These are phyloP conservation scores for Talaromyces amestolkiae DNA, from an alignment of 2,329 filamentous ascomycete species.

Conservation along the genomic window DNA sequence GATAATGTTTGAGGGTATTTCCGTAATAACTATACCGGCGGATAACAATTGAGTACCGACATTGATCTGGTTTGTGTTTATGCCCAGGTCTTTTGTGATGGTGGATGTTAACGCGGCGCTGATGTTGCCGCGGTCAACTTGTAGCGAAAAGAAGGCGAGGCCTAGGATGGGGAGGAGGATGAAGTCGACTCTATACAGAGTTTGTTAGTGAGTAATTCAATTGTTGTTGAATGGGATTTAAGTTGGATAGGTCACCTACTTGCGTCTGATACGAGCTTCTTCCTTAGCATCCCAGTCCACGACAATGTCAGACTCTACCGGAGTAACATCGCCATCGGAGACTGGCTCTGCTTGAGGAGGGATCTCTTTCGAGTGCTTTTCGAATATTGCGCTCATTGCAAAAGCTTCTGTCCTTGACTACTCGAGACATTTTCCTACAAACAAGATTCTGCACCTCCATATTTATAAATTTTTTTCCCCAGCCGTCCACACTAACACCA, in stretches of 20 bases:
- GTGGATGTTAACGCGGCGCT: slow-evolving; percentile 54
- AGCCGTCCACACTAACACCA: background rate
- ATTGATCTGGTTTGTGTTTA: slow-evolving; percentile 55
- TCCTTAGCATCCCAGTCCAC: slow-evolving; percentile 30
- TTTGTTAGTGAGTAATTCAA: background rate
- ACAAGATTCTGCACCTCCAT: background rate
- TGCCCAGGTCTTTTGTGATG: slow-evolving; percentile 51
- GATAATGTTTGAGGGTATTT: slow-evolving; percentile 55
- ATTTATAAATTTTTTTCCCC: background rate
- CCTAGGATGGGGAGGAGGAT: slow-evolving; percentile 32
- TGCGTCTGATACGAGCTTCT: slow-evolving; percentile 27
- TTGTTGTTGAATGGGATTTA: too few species aligned
- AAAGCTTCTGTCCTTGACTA: too few species aligned
- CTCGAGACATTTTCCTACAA: too few species aligned
- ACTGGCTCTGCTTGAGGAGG: background rate
- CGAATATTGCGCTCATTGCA: background rate
- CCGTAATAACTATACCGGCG: slow-evolving; percentile 49
- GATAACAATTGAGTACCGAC: slow-evolving; percentile 54
- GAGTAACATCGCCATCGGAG: slow-evolving; percentile 18
- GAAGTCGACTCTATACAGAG: slow-evolving; percentile 28
- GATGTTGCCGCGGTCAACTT: slow-evolving; percentile 41
- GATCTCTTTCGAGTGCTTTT: background rate
- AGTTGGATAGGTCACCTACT: slow-evolving; percentile 22
- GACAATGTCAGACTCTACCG: slow-evolving; percentile 23
- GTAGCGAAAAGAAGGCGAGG: slow-evolving; percentile 29